These are phyloP conservation scores for Lactuca saligna DNA, from an alignment of 129 eudicot genomes.

Conservation along the genomic window DNA sequence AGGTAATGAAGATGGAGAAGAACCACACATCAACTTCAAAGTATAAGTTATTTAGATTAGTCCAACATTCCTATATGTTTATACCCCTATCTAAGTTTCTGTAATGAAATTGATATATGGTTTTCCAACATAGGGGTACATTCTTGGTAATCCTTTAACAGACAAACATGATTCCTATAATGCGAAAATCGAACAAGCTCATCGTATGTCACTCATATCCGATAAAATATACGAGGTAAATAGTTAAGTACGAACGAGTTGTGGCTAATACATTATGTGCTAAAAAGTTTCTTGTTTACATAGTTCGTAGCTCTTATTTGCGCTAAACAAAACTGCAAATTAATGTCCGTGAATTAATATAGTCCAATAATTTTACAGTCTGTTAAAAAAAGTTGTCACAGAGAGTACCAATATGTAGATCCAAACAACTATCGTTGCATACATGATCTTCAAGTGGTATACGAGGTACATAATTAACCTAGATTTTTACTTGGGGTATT, in stretches of 20 bases:
- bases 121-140: slow-evolving; percentile 19
- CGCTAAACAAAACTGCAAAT: not conserved
- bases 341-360: not conserved
- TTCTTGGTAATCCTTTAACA: slow-evolving; percentile 30
- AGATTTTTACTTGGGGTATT: not conserved
- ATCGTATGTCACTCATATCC: slow-evolving; percentile 26
- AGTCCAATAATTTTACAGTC: slow-evolving; percentile 15
- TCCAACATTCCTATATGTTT: not conserved
- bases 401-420: slow-evolving; percentile 33
- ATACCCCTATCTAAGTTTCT: no score
- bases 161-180: not conserved
- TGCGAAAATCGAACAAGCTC: slow-evolving; percentile 18
- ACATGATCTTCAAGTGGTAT: slow-evolving; percentile 20
- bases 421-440: slow-evolving; percentile 26
- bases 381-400: slow-evolving; percentile 18
- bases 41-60: not conserved
- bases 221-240: slow-evolving; percentile 31
- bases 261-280: not conserved
- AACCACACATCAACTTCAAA: slow-evolving; percentile 22
- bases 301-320: no score
- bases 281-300: no score
- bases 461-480: slow-evolving; percentile 9
- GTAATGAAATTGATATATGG: not conserved
- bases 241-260: not conserved
- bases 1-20: slow-evolving; percentile 24